phyloP scores from a whole-genome alignment of 2,329 filamentous ascomycete genomes.

The Lachnellula suecica region DNA sequence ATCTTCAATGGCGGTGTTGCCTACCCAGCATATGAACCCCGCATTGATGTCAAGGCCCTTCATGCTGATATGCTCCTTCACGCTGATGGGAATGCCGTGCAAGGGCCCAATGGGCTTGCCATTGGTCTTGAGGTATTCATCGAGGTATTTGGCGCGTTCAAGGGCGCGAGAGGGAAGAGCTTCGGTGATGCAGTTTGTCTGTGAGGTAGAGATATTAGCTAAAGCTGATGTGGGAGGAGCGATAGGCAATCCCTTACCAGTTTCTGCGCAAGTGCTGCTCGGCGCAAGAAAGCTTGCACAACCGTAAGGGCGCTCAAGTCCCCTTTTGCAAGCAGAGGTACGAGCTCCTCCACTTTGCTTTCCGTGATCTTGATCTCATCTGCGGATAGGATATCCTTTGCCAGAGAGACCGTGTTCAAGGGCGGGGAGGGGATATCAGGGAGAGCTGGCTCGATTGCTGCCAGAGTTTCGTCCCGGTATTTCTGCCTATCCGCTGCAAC shows the following conservation, averaged over 20 bases:
- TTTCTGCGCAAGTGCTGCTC: constrained; percentile 53
- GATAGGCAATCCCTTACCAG: constrained; percentile 33
- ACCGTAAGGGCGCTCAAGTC: constrained; percentile 44
- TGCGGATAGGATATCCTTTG: constrained; percentile 43
- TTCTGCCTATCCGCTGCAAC: constrained; percentile 45
- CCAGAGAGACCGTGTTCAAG: constrained; percentile 45
- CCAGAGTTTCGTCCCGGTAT: constrained; percentile 45
- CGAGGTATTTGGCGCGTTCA: constrained; percentile 33
- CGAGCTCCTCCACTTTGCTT: constrained; percentile 43
- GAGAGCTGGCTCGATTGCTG: constrained; percentile 39
- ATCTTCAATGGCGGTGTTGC: constrained; percentile 43
- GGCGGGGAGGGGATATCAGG: constrained; percentile 38
- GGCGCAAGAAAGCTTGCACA: constrained; percentile 51
- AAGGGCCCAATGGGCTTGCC: constrained; percentile 36
- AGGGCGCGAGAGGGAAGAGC: constrained; percentile 37
- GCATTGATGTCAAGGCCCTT: constrained; percentile 47
- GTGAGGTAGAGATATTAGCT: constrained; percentile 10
- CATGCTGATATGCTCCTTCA: constrained; percentile 53
- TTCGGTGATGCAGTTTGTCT: constrained; percentile 47
- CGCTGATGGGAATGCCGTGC: constrained; percentile 48
- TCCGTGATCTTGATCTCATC: constrained; percentile 52
- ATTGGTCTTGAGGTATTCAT: constrained; percentile 31
- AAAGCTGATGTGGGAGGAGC: background rate
- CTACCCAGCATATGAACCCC: constrained; percentile 49
- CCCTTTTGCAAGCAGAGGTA: constrained; percentile 43